phyloP scores from a whole-genome alignment of 768 basidiomycete species.

The Boletus reticulatus region DNA sequence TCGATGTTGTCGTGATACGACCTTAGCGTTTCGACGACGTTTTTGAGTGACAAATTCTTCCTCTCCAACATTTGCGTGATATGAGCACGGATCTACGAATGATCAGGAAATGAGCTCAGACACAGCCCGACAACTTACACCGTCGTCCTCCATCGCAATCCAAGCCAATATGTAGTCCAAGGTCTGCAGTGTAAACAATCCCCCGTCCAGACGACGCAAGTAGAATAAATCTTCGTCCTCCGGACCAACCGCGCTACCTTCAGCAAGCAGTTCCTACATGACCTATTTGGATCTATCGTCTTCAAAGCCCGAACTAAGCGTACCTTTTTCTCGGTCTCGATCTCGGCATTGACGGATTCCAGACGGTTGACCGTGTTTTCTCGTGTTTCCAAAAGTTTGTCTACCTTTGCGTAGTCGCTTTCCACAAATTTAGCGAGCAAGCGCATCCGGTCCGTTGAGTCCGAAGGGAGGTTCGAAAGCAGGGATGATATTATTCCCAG shows the following conservation, averaged over 20 bases:
- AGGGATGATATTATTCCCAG: conserved; percentile 88
- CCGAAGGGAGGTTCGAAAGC: conserved; percentile 82
- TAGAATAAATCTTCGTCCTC: conserved; percentile 81
- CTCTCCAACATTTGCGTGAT: conserved; percentile 71
- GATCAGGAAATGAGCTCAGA: conserved; percentile 4
- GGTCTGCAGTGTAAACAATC: conserved; percentile 85
- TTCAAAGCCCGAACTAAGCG: conserved; percentile 8
- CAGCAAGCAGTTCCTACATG: conserved; percentile 49
- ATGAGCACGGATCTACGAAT: conserved; percentile 73
- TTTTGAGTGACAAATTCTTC: conserved; percentile 64
- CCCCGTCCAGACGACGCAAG: conserved; percentile 82
- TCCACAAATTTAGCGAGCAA: conserved; percentile 94
- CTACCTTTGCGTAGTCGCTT: conserved; percentile 88
- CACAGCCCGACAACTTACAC: conserved; percentile 50
- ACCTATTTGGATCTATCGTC: not conserved
- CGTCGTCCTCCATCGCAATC: conserved; percentile 98
- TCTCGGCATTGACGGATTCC: conserved; percentile 58
- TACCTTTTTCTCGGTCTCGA: conserved; percentile 69
- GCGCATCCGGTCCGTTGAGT: conserved; percentile 75
- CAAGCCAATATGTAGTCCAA: conserved; percentile 94
- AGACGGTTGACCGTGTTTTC: conserved; percentile 66
- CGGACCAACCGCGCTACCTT: conserved; percentile 53
- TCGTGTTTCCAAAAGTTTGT: conserved; percentile 86
- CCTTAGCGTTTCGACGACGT: conserved; percentile 69
- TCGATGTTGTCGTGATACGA: conserved; percentile 75